These are phyloP conservation scores for sweet orange (Citrus sinensis) DNA, from an alignment of 345 rosid species.

Conservation along the genomic window DVS_A1.0 CM039163.1:34741001-34741500, in stretches of 20 bases:
- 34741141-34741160: background rate
- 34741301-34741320: background rate
- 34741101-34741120: background rate
- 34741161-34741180: background rate
- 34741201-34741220: background rate
- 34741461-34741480: background rate
- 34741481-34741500: background rate
- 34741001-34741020: background rate
- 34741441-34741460: background rate
- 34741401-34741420: background rate
- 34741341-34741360: background rate
- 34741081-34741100: background rate
- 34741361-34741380: background rate
- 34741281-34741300: background rate
- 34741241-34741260: background rate
- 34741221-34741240: background rate
- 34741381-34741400: background rate
- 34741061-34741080: background rate
- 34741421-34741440: background rate
- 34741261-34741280: fast-evolving
- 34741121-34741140: background rate
- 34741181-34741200: background rate
- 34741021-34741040: background rate
- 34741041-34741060: background rate
- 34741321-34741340: background rate